Percentiles rank a stretch among this genome's conserved stretches.
Conservation (phyloP, 75 land plant genomes). For the Azolla pinnata region DNA sequence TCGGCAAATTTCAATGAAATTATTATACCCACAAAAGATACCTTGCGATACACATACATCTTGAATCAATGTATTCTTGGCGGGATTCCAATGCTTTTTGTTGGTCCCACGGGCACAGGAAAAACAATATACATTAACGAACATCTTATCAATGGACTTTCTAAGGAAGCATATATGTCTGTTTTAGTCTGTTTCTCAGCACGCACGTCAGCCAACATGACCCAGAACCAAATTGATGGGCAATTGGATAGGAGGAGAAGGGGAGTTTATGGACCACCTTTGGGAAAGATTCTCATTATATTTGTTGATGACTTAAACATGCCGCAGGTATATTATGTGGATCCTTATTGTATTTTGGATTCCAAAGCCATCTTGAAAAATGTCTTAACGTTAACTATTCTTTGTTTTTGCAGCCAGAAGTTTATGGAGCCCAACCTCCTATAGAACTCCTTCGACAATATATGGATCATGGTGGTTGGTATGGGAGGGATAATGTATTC, state of each 20-base stretch:
- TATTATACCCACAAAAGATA: conserved; percentile 33
- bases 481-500: conserved; percentile 37
- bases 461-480: conserved; percentile 43
- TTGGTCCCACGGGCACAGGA: conserved; percentile 33
- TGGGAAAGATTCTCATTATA: conserved; percentile 24
- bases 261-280: conserved; percentile 25
- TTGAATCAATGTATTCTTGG: conserved; percentile 23
- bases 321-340: conserved; percentile 24
- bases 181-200: conserved; percentile 31
- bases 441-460: conserved; percentile 35
- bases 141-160: conserved; percentile 24
- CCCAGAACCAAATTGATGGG: conserved; percentile 33
- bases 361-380: not conserved
- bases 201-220: conserved; percentile 35
- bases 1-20: conserved; percentile 21
- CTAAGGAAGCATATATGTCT: conserved; percentile 16
- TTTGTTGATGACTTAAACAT: conserved; percentile 37
- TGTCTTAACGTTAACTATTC: not conserved
- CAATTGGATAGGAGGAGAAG: conserved; percentile 33
- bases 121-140: conserved; percentile 30
- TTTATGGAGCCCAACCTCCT: conserved; percentile 39
- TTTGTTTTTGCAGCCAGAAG: conserved; percentile 25
- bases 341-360: not conserved
- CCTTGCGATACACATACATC: conserved; percentile 26
- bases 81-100: conserved; percentile 20